Conservation (phyloP, 306 rosid species). For the Casuarina equisetifolia region DNA sequence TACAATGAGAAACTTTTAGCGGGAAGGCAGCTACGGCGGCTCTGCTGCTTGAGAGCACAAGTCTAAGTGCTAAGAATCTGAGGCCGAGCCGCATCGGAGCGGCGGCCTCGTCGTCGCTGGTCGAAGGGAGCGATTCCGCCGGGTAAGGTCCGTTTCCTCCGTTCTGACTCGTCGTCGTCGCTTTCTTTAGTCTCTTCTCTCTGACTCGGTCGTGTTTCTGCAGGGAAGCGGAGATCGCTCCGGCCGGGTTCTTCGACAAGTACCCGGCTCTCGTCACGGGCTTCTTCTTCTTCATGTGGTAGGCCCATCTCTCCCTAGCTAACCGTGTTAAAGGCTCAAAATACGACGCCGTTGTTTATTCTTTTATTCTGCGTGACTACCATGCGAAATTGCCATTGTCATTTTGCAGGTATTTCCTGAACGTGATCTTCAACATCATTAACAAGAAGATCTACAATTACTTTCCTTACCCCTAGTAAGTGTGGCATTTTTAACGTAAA, state of each 20-base stretch:
- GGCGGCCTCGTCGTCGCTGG: slow-evolving; percentile 74
- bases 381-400: not conserved
- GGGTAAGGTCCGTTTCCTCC: slow-evolving; percentile 99
- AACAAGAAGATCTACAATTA: slow-evolving; percentile 58
- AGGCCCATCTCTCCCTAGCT: not conserved
- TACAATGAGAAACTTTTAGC: too few species aligned
- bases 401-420: slow-evolving; percentile 48
- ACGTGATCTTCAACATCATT: slow-evolving; percentile 59
- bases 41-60: slow-evolving; percentile 48
- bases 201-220: slow-evolving; percentile 21
- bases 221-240: slow-evolving; percentile 75
- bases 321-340: not conserved
- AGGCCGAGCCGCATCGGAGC: slow-evolving; percentile 45
- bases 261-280: slow-evolving; percentile 49
- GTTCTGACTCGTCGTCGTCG: slow-evolving; percentile 48
- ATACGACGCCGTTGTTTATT: not conserved
- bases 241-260: slow-evolving; percentile 54
- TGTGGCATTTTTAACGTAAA: not conserved
- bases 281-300: slow-evolving; percentile 65
- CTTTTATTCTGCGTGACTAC: too few species aligned
- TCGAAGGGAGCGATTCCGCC: slow-evolving; percentile 89
- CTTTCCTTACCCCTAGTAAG: slow-evolving; percentile 60
- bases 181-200: slow-evolving; percentile 6
- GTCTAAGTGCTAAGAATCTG: slow-evolving; percentile 40
- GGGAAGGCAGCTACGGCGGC: slow-evolving; percentile 89